Percentiles rank a stretch among this genome's conserved stretches.
These are phyloP conservation scores for Pseudohalonectria lignicola DNA, from an alignment of 2,329 filamentous ascomycete species.

Conservation along the genomic window DNA sequence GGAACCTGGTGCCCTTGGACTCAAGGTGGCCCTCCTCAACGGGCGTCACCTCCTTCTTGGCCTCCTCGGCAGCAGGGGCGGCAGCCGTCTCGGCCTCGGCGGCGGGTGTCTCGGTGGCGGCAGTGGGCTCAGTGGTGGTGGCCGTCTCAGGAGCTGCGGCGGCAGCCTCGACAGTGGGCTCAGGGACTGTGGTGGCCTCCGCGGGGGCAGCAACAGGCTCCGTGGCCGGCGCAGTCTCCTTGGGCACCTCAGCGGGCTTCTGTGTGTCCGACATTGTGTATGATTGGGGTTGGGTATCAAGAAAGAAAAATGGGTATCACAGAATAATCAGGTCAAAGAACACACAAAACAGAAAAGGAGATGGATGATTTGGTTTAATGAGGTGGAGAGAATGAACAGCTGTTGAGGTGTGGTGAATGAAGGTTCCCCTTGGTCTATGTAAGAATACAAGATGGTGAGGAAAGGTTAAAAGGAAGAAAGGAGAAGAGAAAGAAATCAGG, in stretches of 20 bases:
- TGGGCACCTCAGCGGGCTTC: constrained; percentile 54
- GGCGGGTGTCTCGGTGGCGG: constrained; percentile 25
- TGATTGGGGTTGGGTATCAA: constrained; percentile 17
- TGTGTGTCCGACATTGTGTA: constrained; percentile 62
- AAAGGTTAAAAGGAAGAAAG: constrained; percentile 1
- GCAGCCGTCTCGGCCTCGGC: constrained; percentile 23
- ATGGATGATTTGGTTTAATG: not conserved
- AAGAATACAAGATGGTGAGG: not conserved
- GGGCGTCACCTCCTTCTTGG: constrained; percentile 31
- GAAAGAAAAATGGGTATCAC: constrained; percentile 16
- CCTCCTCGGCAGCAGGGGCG: constrained; percentile 23
- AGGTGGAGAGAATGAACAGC: not conserved
- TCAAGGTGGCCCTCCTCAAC: constrained; percentile 74
- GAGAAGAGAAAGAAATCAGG: not conserved
- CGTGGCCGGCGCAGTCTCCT: constrained; percentile 32
- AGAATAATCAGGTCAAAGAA: constrained; percentile 5
- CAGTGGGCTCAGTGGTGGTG: constrained; percentile 14
- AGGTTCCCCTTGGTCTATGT: not conserved
- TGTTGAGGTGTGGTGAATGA: not conserved
- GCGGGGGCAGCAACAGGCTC: constrained; percentile 19
- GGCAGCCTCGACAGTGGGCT: constrained; percentile 20
- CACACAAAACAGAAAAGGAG: not conserved
- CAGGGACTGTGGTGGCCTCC: constrained; percentile 6
- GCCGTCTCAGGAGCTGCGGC: constrained; percentile 19
- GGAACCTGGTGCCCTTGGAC: constrained; percentile 77